Evolutionary conservation across 441 rosid genomes (phyloP).

Genomic region (Adansonia grandidieri): DNA sequence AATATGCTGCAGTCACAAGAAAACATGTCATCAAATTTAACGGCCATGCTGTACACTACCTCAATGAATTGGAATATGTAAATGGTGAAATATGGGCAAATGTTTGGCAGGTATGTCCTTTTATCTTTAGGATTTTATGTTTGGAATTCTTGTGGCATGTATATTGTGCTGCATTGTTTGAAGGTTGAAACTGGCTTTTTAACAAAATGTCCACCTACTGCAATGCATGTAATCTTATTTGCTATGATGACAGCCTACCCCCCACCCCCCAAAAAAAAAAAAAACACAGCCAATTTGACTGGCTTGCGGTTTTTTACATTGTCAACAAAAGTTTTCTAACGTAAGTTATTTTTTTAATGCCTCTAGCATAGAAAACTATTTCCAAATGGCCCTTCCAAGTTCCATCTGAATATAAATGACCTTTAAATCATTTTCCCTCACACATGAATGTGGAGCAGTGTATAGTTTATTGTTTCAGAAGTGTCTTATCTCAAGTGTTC

Average conservation of each 20-base stretch:
- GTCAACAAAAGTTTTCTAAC: neutral
- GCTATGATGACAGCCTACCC: too few relatives aligned
- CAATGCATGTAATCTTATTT: too few relatives aligned
- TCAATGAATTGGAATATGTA: constrained; percentile 89
- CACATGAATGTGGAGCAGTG: neutral
- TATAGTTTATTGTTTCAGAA: neutral
- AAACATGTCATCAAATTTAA: constrained; percentile 59
- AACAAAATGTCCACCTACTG: too few relatives aligned
- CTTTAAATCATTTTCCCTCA: neutral
- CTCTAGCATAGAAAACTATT: neutral
- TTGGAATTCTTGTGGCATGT: neutral
- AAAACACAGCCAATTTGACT: too few relatives aligned
- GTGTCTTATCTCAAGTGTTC: neutral
- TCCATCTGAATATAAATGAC: neutral
- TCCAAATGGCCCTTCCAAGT: neutral
- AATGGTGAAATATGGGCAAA: constrained; percentile 97
- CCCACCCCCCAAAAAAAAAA: neutral
- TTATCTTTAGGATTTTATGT: neutral
- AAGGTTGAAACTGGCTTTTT: neutral
- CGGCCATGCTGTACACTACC: constrained; percentile 61
- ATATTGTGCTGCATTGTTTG: neutral
- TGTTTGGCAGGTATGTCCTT: constrained; percentile 74
- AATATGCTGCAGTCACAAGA: constrained; percentile 49
- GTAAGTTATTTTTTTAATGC: neutral
- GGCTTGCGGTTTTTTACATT: neutral